Conservation (phyloP, 139 green algal species). For the Chlamydomonas sp. region DNA sequence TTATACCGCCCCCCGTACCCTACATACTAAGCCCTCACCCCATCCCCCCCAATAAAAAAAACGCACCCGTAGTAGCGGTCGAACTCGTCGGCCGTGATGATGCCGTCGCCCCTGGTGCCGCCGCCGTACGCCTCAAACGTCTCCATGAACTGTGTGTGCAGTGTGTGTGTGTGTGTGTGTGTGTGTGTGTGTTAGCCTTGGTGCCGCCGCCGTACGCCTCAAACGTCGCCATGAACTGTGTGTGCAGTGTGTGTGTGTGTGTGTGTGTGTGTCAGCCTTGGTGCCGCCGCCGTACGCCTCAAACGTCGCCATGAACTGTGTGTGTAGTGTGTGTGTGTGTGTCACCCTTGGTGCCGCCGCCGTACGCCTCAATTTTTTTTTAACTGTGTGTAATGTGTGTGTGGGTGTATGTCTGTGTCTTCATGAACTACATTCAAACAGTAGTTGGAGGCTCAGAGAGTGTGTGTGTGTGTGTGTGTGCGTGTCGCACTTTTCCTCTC, state of each 20-base stretch:
- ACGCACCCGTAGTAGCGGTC: slow-evolving; percentile 38
- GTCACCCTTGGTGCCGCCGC: too few species aligned
- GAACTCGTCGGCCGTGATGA: slow-evolving; percentile 45
- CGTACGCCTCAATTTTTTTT: not conserved
- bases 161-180: too few species aligned
- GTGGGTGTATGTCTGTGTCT: too few species aligned
- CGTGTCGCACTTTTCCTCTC: too few species aligned
- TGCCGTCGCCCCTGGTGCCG: slow-evolving; percentile 31
- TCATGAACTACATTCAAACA: too few species aligned
- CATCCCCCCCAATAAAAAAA: too few species aligned
- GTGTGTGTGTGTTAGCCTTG: too few species aligned
- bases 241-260: too few species aligned
- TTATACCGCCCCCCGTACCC: too few species aligned
- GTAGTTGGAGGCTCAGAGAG: not conserved
- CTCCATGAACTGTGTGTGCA: slow-evolving; percentile 47
- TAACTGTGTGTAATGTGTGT: too few species aligned
- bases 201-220: slow-evolving; percentile 10
- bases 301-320: slow-evolving; percentile 44
- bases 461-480: not conserved
- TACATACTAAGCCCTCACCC: too few species aligned
- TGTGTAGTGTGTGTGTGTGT: too few species aligned
- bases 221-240: not conserved
- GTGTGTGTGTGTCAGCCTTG: slow-evolving; percentile 28
- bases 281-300: slow-evolving; percentile 32
- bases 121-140: slow-evolving; percentile 35